These are phyloP conservation scores for Pharus latifolius DNA, from an alignment of 176 grass and related monocot species.

Conservation along the genomic window DNA sequence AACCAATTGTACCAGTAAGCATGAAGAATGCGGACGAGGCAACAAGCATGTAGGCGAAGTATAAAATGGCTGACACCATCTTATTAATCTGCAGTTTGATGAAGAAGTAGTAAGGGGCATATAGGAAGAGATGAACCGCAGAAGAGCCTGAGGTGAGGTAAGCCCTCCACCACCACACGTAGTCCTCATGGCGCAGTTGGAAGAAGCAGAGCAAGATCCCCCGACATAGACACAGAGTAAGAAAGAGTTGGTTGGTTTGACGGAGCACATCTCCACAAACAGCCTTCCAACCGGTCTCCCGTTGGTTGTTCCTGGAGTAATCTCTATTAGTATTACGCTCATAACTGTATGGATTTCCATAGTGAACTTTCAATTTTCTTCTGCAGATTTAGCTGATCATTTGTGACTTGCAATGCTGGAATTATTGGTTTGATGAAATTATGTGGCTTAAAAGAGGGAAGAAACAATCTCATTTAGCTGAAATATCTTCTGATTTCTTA, in stretches of 20 bases:
- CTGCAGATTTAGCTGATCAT: too few species aligned
- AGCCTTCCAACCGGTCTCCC: constrained; percentile 37
- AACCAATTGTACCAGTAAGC: constrained; percentile 23
- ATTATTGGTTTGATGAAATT: too few species aligned
- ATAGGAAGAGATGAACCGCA: constrained; percentile 28
- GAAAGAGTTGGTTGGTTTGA: constrained; percentile 17
- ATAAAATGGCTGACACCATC: constrained; percentile 15
- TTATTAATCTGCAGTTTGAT: constrained; percentile 27
- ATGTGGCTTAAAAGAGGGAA: too few species aligned
- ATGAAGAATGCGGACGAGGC: constrained; percentile 17
- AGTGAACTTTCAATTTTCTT: too few species aligned
- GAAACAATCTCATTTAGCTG: too few species aligned
- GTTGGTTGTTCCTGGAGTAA: constrained; percentile 24
- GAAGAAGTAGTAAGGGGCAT: constrained; percentile 30
- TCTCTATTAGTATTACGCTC: too few species aligned
- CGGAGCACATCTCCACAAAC: constrained; percentile 32
- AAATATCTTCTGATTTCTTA: too few species aligned
- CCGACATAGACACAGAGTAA: constrained; percentile 34
- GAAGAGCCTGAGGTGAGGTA: constrained; percentile 34
- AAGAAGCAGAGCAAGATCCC: constrained; percentile 25
- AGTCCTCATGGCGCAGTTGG: constrained; percentile 27
- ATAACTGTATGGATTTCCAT: too few species aligned
- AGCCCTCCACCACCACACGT: constrained; percentile 33
- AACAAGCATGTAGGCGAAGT: constrained; percentile 36
- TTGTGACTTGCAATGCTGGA: too few species aligned